phyloP scores from a whole-genome alignment of 2,329 filamentous ascomycete species.

The Exserohilum rostratum region DNA sequence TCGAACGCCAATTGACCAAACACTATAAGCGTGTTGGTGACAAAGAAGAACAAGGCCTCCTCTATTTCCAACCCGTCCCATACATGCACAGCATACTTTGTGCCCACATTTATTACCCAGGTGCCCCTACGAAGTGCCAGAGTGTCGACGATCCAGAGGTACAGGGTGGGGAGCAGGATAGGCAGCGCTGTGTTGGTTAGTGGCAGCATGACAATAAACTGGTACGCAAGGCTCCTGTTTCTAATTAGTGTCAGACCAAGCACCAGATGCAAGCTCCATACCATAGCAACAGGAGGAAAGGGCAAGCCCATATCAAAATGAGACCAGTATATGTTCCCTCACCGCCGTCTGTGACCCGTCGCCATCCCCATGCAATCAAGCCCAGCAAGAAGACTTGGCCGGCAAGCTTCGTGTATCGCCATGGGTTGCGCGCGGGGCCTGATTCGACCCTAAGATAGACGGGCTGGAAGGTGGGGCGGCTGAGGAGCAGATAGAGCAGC shows the following conservation, averaged over 20 bases:
- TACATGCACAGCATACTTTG: slow-evolving; percentile 67
- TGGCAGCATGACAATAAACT: slow-evolving; percentile 68
- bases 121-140: slow-evolving; percentile 70
- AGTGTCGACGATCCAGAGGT: slow-evolving; percentile 75
- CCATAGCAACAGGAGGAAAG: slow-evolving; percentile 70
- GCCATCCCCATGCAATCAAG: slow-evolving; percentile 54
- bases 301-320: slow-evolving; percentile 71
- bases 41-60: slow-evolving; percentile 75
- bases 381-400: slow-evolving; percentile 60
- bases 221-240: slow-evolving; percentile 63
- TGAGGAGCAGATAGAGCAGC: slow-evolving; percentile 70
- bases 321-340: slow-evolving; percentile 70
- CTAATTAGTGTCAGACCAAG: slow-evolving; percentile 1
- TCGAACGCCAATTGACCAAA: slow-evolving; percentile 73
- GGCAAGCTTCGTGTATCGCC: slow-evolving; percentile 46
- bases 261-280: slow-evolving; percentile 21
- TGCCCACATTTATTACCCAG: slow-evolving; percentile 72
- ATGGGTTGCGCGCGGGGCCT: slow-evolving; percentile 37
- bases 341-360: slow-evolving; percentile 54
- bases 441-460: slow-evolving; percentile 56
- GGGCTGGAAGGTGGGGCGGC: slow-evolving; percentile 66
- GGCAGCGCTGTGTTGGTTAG: slow-evolving; percentile 63
- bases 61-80: slow-evolving; percentile 73
- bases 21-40: slow-evolving; percentile 72
- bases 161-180: slow-evolving; percentile 68